Evolutionary conservation across 1,284 basidiomycete genomes (phyloP).

Genomic region (Xerocomus alliaceus): DNA sequence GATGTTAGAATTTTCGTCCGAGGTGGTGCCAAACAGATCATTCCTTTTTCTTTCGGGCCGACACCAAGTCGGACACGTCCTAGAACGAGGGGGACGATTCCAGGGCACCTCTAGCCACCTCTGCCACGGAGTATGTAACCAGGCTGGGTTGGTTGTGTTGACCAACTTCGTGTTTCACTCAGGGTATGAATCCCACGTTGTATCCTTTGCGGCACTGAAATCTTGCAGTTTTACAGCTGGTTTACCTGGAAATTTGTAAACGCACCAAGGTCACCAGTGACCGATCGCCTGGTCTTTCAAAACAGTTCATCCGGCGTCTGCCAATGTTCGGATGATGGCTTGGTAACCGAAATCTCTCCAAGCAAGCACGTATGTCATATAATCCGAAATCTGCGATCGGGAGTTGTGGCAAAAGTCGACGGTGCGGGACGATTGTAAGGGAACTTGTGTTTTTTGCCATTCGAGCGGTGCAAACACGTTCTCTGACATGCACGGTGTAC

Average conservation of each 20-base stretch:
- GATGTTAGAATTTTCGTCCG: background rate
- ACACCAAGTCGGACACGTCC: background rate
- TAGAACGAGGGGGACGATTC: background rate
- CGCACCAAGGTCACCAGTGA: background rate
- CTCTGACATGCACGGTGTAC: constrained; percentile 6
- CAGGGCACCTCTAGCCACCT: too few relatives aligned
- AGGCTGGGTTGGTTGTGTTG: background rate
- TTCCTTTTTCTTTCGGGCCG: background rate
- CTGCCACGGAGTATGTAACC: background rate
- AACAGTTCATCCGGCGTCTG: background rate
- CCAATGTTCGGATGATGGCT: constrained; percentile 10
- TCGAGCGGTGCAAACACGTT: background rate
- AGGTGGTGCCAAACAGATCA: background rate
- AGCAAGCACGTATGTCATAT: background rate
- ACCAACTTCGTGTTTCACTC: background rate
- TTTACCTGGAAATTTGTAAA: background rate
- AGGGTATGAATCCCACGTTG: background rate
- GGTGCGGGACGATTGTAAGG: background rate
- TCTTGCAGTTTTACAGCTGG: background rate
- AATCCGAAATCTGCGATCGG: constrained; percentile 6
- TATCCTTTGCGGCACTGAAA: background rate
- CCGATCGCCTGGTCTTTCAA: background rate
- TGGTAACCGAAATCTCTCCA: constrained; percentile 9
- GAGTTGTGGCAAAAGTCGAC: background rate
- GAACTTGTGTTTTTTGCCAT: background rate